Conservation (phyloP, 345 rosid species). For the Eucalyptus sideroxylon region DNA sequence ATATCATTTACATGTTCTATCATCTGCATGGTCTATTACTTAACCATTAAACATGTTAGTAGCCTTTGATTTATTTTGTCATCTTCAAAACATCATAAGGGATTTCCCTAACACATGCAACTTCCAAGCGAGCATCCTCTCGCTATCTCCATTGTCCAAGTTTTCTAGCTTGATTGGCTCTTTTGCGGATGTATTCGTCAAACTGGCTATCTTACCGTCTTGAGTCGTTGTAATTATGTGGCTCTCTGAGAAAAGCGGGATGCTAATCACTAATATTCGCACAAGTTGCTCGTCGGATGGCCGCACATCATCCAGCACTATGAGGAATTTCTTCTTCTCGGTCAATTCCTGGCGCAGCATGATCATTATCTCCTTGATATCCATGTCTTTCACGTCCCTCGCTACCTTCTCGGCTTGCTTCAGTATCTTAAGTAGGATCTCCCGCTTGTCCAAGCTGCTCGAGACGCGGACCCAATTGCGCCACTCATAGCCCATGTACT, state of each 20-base stretch:
- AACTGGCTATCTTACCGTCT: background rate
- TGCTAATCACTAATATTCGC: background rate
- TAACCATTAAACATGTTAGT: no score
- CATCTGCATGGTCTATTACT: no score
- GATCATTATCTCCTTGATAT: background rate
- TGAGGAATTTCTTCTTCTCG: background rate
- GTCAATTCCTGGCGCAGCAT: background rate
- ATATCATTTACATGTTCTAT: no score
- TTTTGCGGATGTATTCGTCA: no score
- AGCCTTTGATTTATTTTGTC: no score
- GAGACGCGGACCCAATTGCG: background rate
- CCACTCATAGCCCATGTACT: background rate
- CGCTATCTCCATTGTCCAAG: no score
- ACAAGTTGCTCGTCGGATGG: background rate
- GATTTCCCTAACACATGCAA: no score
- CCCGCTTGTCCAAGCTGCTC: fast-evolving
- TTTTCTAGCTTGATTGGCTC: no score
- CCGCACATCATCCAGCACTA: background rate
- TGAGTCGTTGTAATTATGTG: background rate
- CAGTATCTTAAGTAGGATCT: background rate
- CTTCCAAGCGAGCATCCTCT: no score
- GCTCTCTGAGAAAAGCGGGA: background rate
- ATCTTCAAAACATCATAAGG: no score
- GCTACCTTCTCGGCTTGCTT: background rate
- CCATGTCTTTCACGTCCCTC: background rate